Percentiles rank a stretch among this genome's conserved stretches.
phyloP scores from a whole-genome alignment of 257 asterid species.

The Marsdenia floribunda region DNA sequence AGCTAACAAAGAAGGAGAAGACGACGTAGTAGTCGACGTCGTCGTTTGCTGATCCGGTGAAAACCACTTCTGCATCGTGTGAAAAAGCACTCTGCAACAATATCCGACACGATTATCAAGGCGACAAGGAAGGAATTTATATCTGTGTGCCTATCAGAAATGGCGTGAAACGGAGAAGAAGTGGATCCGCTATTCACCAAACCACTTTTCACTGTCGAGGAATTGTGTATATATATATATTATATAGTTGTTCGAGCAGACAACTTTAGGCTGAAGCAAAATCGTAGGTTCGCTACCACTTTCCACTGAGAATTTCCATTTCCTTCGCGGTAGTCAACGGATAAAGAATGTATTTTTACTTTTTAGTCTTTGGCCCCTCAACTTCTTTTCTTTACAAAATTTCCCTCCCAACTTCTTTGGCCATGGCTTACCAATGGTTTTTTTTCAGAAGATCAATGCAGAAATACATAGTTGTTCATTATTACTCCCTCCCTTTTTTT shows the following conservation, averaged over 20 bases:
- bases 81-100: not conserved
- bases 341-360: not conserved
- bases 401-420: too few species aligned
- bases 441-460: too few species aligned
- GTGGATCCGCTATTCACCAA: not conserved
- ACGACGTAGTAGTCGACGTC: constrained; percentile 28
- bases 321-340: not conserved
- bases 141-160: not conserved
- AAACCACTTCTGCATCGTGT: constrained; percentile 75
- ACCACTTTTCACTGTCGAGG: not conserved
- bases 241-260: not conserved
- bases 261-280: not conserved
- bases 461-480: too few species aligned
- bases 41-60: constrained; percentile 38
- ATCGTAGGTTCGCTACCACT: not conserved
- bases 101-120: constrained; percentile 6
- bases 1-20: constrained; percentile 59
- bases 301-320: not conserved
- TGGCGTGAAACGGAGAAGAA: not conserved
- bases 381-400: not conserved
- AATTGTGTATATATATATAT: not conserved
- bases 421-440: too few species aligned
- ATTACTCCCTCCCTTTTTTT: too few species aligned
- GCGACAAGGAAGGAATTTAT: not conserved
- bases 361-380: not conserved